Conservation (phyloP, 208 protist genomes). For the Trypanosomatidae sp. region DNA sequence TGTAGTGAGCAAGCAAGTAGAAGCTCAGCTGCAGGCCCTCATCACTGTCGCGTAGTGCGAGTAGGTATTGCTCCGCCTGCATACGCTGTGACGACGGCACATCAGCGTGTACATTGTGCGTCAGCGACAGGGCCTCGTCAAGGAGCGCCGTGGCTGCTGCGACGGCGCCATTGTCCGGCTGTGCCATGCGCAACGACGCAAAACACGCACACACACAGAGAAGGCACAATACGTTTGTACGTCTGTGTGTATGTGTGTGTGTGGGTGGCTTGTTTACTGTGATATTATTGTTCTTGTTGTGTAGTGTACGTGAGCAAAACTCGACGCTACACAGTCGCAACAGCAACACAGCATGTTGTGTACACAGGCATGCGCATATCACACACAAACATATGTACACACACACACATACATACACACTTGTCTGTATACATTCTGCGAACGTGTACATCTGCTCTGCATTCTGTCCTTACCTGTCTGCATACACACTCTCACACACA, state of each 20-base stretch:
- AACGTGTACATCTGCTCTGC: not conserved
- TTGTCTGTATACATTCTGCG: not conserved
- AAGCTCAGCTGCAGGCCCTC: conserved; percentile 57
- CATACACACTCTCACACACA: too few relatives aligned
- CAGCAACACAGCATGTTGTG: too few relatives aligned
- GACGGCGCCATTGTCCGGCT: not conserved
- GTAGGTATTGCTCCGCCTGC: conserved; percentile 55
- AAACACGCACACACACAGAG: too few relatives aligned
- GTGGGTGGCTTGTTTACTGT: too few relatives aligned
- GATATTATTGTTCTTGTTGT: too few relatives aligned
- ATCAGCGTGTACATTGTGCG: conserved; percentile 25
- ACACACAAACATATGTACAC: not conserved
- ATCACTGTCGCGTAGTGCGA: conserved; percentile 31
- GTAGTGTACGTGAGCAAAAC: too few relatives aligned
- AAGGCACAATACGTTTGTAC: too few relatives aligned
- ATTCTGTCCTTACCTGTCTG: too few relatives aligned
- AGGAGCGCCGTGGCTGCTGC: conserved; percentile 21
- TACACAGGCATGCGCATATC: too few relatives aligned
- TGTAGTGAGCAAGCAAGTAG: too few relatives aligned
- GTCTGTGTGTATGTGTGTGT: too few relatives aligned
- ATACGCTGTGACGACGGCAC: conserved; percentile 18
- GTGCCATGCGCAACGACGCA: not conserved
- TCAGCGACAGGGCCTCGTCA: conserved; percentile 41
- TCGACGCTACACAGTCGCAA: too few relatives aligned
- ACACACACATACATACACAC: not conserved